Conservation (phyloP, 2,329 filamentous ascomycete genomes). For the Pseudogymnoascus sp. region DNA sequence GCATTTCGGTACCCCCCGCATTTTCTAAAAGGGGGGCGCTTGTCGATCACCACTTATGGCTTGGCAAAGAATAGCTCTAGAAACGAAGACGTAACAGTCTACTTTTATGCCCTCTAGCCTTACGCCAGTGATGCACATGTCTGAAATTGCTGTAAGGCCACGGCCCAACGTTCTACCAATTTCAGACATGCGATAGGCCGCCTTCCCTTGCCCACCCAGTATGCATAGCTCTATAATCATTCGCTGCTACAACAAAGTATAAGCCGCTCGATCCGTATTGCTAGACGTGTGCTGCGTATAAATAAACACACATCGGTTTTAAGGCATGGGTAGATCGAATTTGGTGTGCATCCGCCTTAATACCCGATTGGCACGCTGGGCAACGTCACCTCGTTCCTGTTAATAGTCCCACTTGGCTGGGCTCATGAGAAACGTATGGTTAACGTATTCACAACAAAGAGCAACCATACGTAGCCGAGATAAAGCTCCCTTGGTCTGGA, state of each 20-base stretch:
- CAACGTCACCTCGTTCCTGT: neutral
- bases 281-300: neutral
- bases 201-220: neutral
- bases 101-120: neutral
- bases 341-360: neutral
- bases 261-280: neutral
- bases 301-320: neutral
- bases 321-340: neutral
- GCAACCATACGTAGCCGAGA: neutral
- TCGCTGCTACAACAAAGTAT: neutral
- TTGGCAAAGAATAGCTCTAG: neutral
- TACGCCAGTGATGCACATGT: neutral
- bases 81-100: neutral
- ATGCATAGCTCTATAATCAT: neutral
- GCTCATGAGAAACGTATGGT: neutral
- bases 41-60: neutral
- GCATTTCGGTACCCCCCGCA: slow-evolving; percentile 1
- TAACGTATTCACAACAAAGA: neutral
- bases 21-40: neutral
- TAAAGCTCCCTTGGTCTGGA: neutral
- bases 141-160: neutral
- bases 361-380: neutral
- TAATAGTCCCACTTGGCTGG: neutral
- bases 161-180: neutral
- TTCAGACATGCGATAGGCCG: neutral